Evolutionary conservation across 139 green algal genomes (phyloP), one percentile per base, ranked within the genome.

Genomic region (Chlorella sorokiniana): DNA sequence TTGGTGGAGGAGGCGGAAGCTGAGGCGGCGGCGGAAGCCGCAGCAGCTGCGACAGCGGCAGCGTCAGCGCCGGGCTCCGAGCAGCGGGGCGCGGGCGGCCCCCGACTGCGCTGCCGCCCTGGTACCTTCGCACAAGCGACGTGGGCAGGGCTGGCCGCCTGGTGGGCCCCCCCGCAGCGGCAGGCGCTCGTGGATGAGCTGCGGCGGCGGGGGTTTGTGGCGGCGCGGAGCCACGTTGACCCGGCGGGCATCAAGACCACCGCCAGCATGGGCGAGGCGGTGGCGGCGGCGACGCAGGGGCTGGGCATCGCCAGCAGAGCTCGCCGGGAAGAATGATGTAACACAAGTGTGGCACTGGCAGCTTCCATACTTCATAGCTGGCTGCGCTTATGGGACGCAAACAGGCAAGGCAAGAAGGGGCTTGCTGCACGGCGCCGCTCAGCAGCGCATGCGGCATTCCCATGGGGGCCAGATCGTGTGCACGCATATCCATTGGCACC

Each of bases 291-390:
- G 2, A 25, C 52, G 9, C 25, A 37, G 29, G 70, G 70, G 52
- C 73, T 79, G 73, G 73, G 73, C 25, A 79, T 52, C 22, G 37
- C 35, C 35, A 79, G 73, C 73, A 35, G 70, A 2, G 70, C 70
- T 4, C 56, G 48, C 14, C 48, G 14, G 16, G 11, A 65, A 22
- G 18, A n/a, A n/a, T n/a, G n/a, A n/a, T n/a, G n/a, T n/a, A n/a
- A n/a, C n/a, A n/a, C n/a, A n/a, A n/a, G n/a, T n/a, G n/a, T n/a
- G n/a, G n/a, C n/a, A n/a, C n/a, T n/a, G n/a, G n/a, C n/a, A n/a
- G n/a, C n/a, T n/a, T n/a, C n/a, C n/a, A n/a, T n/a, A n/a, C n/a
- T n/a, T n/a, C n/a, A n/a, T n/a, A n/a, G n/a, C n/a, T n/a, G n/a
- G n/a, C n/a, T n/a, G n/a, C n/a, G n/a, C n/a, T n/a, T n/a, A n/a